phyloP scores from a whole-genome alignment of 2,329 filamentous ascomycete species.

The Neonectria neomacrospora region DNA sequence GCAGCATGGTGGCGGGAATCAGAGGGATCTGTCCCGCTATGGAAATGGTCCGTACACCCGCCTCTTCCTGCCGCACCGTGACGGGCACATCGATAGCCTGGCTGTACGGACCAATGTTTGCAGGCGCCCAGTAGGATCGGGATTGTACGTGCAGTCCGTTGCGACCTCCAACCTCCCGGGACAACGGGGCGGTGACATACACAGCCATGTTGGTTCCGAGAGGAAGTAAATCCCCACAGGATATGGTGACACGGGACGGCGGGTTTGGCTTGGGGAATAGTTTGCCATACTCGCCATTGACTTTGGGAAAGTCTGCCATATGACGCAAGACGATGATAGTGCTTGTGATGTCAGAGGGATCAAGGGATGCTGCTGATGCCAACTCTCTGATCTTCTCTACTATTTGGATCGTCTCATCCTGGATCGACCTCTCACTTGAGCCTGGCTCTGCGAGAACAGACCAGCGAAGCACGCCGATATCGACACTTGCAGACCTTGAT shows the following conservation, averaged over 20 bases:
- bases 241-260: conserved; percentile 84
- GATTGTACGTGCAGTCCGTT: conserved; percentile 88
- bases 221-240: conserved; percentile 76
- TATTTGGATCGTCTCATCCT: conserved; percentile 60
- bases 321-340: conserved; percentile 76
- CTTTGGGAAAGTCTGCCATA: conserved; percentile 80
- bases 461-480: conserved; percentile 50
- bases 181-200: conserved; percentile 57
- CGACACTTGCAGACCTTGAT: conserved; percentile 26
- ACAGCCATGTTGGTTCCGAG: conserved; percentile 69
- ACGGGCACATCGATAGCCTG: conserved; percentile 75
- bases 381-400: conserved; percentile 57
- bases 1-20: conserved; percentile 79
- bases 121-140: conserved; percentile 95
- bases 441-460: conserved; percentile 50
- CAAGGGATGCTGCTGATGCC: conserved; percentile 49
- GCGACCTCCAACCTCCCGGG: conserved; percentile 51
- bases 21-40: conserved; percentile 94
- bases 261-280: conserved; percentile 84
- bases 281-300: conserved; percentile 81
- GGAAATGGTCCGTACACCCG: conserved; percentile 59
- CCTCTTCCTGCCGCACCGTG: conserved; percentile 26
- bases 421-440: conserved; percentile 49
- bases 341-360: conserved; percentile 59
- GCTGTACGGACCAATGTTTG: conserved; percentile 97